Percentiles rank a stretch among this genome's conserved stretches.
phyloP scores from a whole-genome alignment of 2,329 filamentous ascomycete species.

The Didymellaceae sp. region DNA sequence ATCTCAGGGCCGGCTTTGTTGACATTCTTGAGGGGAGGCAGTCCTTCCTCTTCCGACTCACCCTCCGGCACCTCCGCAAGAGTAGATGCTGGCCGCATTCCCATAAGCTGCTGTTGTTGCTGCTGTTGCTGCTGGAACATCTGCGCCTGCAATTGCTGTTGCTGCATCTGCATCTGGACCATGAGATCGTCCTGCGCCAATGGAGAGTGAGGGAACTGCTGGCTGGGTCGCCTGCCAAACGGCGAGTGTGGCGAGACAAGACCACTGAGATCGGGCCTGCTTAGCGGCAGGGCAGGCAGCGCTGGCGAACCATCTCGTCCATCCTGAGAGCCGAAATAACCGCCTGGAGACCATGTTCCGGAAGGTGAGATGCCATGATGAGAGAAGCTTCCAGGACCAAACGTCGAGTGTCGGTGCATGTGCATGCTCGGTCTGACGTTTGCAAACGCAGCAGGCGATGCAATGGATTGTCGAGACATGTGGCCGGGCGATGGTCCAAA shows the following conservation, averaged over 20 bases:
- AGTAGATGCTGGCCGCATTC: conserved; percentile 51
- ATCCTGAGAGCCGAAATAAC: conserved; percentile 47
- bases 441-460: conserved; percentile 74
- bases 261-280: conserved; percentile 47
- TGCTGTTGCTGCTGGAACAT: conserved; percentile 54
- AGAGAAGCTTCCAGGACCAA: conserved; percentile 72
- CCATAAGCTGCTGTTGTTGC: conserved; percentile 57
- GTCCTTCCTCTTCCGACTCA: conserved; percentile 65
- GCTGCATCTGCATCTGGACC: conserved; percentile 56
- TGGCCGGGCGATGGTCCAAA: conserved; percentile 61
- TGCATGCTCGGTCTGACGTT: conserved; percentile 59
- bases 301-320: conserved; percentile 54
- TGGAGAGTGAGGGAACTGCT: conserved; percentile 53
- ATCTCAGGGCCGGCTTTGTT: conserved; percentile 58
- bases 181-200: conserved; percentile 49
- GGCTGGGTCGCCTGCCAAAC: conserved; percentile 53
- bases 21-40: conserved; percentile 48
- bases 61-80: conserved; percentile 77
- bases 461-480: conserved; percentile 68
- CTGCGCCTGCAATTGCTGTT: conserved; percentile 61
- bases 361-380: conserved; percentile 66
- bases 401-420: conserved; percentile 76
- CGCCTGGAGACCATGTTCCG: conserved; percentile 51
- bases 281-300: conserved; percentile 42
- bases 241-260: conserved; percentile 65